Evolutionary conservation across 257 asterid genomes (phyloP), one percentile per base, ranked within the genome.

Genomic region (Plantago elongata): DNA sequence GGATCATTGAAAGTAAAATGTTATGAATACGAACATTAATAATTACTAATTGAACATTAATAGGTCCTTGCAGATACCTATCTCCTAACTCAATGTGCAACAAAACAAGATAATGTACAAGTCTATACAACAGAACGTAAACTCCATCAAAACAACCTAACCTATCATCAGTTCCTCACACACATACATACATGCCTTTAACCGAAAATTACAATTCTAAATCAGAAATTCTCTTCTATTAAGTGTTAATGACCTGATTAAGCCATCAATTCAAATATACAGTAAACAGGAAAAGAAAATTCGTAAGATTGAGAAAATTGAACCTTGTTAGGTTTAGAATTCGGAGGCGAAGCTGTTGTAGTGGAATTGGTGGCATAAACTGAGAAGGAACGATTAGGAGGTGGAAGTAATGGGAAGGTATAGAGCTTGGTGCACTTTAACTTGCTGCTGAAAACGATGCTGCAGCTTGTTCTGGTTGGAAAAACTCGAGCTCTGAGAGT

Each of bases 261-360:
- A 22, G 11, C 13, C 13, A 54, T 54, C 13, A 54, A 17, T 14
- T 17, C 15, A 29, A 51, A 49, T 49, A 17, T 56, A 7, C 13
- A 57, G 13, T 34, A 57, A 12, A 38, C 43, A 38, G 18, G 17
- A 43, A 18, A 16, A 63, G 48, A 42, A 18, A 18, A 18, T 57
- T 45, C 30, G 42, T 27, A 30, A 45, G 5, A 7, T 13, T 18
- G 30, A 10, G 49, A 47, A 30, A 12, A 50, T 12, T 12, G 22
- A 68, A 80, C 85, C 82, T 71, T 68, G 56, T 68, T 61, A 38
- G 77, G 37, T 62, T 61, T 62, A 46, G 72, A 10, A 49, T 8
- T 57, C 5, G 29, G 4, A 70, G 75, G 61, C 60, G 76, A 59
- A 44, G 73, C 67, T 29, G 46, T 43, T 29, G 46, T 43, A n/a